These are phyloP conservation scores for Cydonia oblonga DNA, from an alignment of 331 rosid genomes.

Conservation along the genomic window DNA sequence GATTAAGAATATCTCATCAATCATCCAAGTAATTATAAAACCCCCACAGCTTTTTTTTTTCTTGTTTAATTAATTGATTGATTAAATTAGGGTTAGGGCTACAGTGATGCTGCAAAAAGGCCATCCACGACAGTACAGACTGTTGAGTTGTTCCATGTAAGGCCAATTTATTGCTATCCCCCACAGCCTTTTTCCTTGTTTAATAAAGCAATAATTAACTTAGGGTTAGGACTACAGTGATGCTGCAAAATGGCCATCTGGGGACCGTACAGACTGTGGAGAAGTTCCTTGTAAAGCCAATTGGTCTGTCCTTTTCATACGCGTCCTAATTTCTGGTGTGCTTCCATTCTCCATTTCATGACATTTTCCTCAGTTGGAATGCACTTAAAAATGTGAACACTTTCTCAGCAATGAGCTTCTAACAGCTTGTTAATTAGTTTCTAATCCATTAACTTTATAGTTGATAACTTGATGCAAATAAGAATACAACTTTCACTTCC, in stretches of 20 bases:
- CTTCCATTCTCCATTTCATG: constrained; percentile 18
- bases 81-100: background rate
- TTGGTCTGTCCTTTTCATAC: constrained; percentile 16
- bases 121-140: background rate
- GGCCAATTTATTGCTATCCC: too few relatives aligned
- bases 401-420: constrained; percentile 9
- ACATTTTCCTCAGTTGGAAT: constrained; percentile 14
- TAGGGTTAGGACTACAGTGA: background rate
- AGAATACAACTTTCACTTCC: background rate
- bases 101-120: background rate
- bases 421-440: background rate
- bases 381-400: constrained; percentile 11
- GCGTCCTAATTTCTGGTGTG: constrained; percentile 5
- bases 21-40: background rate
- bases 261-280: background rate
- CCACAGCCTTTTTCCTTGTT: background rate
- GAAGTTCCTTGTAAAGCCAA: background rate
- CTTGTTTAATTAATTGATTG: background rate
- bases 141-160: background rate
- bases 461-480: constrained; percentile 30
- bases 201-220: background rate
- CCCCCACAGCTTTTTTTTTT: background rate
- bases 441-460: background rate
- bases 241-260: background rate
- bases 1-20: constrained; percentile 17